Evolutionary conservation across 805 yeast species (phyloP), one percentile per base, ranked within the genome.

Genomic region (Candida orba): DNA sequence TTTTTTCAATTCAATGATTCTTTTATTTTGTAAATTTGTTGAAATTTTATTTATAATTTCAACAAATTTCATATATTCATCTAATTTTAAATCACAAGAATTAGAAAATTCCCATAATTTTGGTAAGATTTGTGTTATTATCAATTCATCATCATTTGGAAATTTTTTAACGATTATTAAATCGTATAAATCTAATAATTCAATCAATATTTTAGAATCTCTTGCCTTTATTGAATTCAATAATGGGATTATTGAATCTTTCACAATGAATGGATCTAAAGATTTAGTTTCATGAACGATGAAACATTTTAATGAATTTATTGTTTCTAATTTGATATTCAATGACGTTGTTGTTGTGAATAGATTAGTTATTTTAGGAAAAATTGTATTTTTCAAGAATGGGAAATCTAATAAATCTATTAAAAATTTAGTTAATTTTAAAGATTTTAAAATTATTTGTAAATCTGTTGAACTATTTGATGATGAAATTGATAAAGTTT

Each of bases 261-360:
- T 71, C 30, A 89, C 76, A 3, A 84, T 76, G 42, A 77, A 73
- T 51, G 78, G 79, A 53, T 90, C 96, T 42, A 89, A 71, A 6
- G 78, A 73, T 47, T 79, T 79, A 18, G 71, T 67, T 18, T 69
- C 73, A n/a, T 45, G 40, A 1, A 23, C 30, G 15, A 85, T 73
- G 54, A 89, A 63, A 38, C 66, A 56, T 13, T 75, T 70, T 52
- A 89, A 79, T 1, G 85, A 71, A 17, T 71, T 65, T 20, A 88
- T 69, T 2, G 93, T 76, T 14, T 77, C 71, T 15, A 83, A 67
- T 56, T 93, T 91, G 24, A 93, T 84, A 6, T 84, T 78, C 30
- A 90, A 68, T 25, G 93, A 78, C 0, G 90, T 86, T 1, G 99
- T 93, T 37, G 87, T 83, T 33, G 88, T 76, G 63, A 91, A 93